Base-by-base conservation (phyloP, 345 rosid species). In the Eucalyptus polybractea region DNA sequence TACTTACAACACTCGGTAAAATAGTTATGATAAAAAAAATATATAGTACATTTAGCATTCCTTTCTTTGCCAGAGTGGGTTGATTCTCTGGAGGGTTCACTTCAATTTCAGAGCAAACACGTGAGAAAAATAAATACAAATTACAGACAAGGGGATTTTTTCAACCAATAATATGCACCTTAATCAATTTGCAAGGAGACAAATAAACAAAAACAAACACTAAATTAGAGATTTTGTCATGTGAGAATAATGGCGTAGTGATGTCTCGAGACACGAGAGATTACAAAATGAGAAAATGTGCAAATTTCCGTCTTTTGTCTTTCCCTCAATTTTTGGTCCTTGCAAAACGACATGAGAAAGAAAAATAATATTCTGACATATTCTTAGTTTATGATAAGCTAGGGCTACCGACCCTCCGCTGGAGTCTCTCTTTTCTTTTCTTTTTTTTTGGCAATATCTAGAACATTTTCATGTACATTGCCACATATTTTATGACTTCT, bases 401-500 rank as follows among this genome's bases (percentile, higher is more conserved):
- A 56, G 62, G 6, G 29, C 62, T 56, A 56, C 62, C 62, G 1
- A 56, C 29, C 62, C 62, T 21, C 4, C 1, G 58, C 58, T 21
- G 25, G 58, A 51, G 25, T 21, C 10, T 53, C 54, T 17, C 8
- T 53, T 5, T 3, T 1, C 1, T 6, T 7, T 51, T 17, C 0
- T 7, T 7, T 7, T 17, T 19, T 21, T 21, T 53, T 2, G 56
- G 58, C 58, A 53, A 21, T 53, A 53, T 53, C 25, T 53, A 53
- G 58, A 21, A 53, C 58, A 7, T 53, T 53, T 53, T 7, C 58
- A 21, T 53, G 58, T 53, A 53, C 25, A 53, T 53, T 53, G 58
- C 58, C 58, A 8, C 10, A 53, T 53, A 53, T 53, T 7, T 21
- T 53, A 53, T 7, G 58, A 1, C 58, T 19, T 53, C 58, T 53